phyloP scores from a whole-genome alignment of 306 rosid species.

The Luffa acutangula region DNA sequence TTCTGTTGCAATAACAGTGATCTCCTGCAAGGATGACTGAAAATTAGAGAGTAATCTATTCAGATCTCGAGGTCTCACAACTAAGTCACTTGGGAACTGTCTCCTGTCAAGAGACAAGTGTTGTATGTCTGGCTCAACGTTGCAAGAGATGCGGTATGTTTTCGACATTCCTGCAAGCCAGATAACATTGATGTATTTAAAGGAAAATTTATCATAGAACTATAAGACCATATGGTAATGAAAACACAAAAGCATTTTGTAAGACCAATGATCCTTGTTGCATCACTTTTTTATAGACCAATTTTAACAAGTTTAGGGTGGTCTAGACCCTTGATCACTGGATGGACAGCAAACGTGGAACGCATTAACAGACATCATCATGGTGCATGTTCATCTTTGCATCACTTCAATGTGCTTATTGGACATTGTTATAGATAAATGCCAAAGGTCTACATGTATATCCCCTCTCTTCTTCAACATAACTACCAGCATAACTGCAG shows the following conservation, averaged over 20 bases:
- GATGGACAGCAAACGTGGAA: background rate
- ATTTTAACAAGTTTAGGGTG: background rate
- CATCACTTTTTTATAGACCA: background rate
- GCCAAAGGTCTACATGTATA: background rate
- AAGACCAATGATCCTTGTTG: background rate
- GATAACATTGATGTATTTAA: background rate
- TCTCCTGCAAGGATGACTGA: constrained; percentile 93
- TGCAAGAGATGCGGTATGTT: constrained; percentile 82
- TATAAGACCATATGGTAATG: background rate
- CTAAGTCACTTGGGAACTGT: constrained; percentile 66
- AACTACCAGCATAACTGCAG: background rate
- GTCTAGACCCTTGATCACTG: background rate
- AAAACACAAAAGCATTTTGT: background rate
- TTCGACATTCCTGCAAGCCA: constrained; percentile 65
- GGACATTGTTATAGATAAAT: background rate
- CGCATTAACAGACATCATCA: background rate
- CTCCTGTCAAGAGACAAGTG: constrained; percentile 77
- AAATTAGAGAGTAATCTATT: constrained; percentile 77
- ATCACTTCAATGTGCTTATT: background rate
- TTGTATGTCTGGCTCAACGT: constrained; percentile 76
- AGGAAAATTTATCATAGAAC: background rate
- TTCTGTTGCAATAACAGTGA: constrained; percentile 85
- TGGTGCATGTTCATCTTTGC: background rate
- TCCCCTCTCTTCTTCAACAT: background rate
- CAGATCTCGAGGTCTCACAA: constrained; percentile 85